Percentiles rank a stretch among this genome's conserved stretches.
These are phyloP conservation scores for Nyssa sinensis DNA, from an alignment of 148 eudicot genomes.

Conservation along the genomic window DNA sequence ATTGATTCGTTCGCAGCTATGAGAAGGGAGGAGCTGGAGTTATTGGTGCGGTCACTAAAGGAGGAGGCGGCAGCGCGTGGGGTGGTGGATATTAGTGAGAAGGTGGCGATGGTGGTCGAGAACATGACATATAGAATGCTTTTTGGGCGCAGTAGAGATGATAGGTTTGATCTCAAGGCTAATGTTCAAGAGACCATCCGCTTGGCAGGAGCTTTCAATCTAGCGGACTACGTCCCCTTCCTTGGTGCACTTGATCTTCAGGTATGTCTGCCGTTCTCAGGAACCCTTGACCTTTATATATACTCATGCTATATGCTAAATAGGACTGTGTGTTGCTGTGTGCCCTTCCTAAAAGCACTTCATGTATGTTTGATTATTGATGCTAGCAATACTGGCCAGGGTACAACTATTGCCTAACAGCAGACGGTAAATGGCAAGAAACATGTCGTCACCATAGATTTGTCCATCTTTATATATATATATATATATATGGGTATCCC, in stretches of 20 bases:
- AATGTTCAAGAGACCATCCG: neutral
- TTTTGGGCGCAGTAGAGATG: conserved; percentile 17
- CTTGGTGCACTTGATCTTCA: too few relatives aligned
- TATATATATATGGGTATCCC: too few relatives aligned
- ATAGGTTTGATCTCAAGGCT: conserved; percentile 4
- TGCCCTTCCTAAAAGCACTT: too few relatives aligned
- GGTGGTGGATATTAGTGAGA: conserved; percentile 19
- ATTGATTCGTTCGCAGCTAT: conserved; percentile 5
- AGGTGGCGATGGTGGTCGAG: neutral
- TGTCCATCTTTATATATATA: too few relatives aligned
- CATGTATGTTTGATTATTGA: too few relatives aligned
- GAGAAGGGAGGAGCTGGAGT: conserved; percentile 15
- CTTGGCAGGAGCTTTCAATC: conserved; percentile 4
- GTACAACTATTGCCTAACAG: too few relatives aligned
- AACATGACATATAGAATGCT: conserved; percentile 17
- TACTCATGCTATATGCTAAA: neutral
- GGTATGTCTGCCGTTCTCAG: conserved; percentile 1
- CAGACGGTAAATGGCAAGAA: too few relatives aligned
- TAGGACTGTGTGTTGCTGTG: neutral
- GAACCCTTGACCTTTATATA: neutral
- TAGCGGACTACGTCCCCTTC: conserved; percentile 20
- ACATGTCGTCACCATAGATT: too few relatives aligned
- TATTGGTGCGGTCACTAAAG: conserved; percentile 1
- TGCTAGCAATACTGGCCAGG: too few relatives aligned
- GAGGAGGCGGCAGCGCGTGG: neutral